Evolutionary conservation across 805 yeast genomes (phyloP), one percentile per base, ranked within the genome.

Genomic region (Saccharomycopsis amapae): DNA sequence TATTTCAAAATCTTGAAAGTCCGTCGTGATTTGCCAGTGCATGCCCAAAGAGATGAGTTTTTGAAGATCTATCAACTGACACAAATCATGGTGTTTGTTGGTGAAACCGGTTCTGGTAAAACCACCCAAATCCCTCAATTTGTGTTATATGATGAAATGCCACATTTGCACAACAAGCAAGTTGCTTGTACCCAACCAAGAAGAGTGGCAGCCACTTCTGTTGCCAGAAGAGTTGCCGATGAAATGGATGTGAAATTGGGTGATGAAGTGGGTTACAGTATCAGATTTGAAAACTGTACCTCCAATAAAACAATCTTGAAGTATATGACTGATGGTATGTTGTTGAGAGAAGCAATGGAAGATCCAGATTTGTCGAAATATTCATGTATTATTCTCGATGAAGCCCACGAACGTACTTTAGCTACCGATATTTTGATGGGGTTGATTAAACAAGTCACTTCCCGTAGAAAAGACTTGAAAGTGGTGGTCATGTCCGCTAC

Each of bases 281-380:
- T 90, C 56, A 82, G 98, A 69, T 90, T 90, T 61, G 97, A 93
- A 56, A 89, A 90, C 65, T 85, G 78, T 56, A 85, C 96, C 1
- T 71, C 84, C 34, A 71, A 73, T 45, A 83, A 79, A 55, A 90
- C 98, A 4, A 75, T 89, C 31, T 70, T 90, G 58, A 87, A 88
- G 65, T 90, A 93, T 69, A 86, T 90, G 97, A 90, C 98, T 9
- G 98, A 90, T 69, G 98, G 98, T 79, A 89, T 90, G 97, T 73
- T 90, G 44, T 69, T 90, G 55, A 77, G 97, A 60, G 98, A 90
- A 66, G 97, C 97, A 24, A 89, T 93, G 97, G 93, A 84, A 54
- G 98, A 90, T 62, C 96, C 87, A 56, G 76, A 81, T 50, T 71
- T 90, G 62, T 66, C 68, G 4, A 72, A 82, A 54, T 90, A 90